A percentile compares a stretch with the other conserved stretches of the same genome.
phyloP scores from a whole-genome alignment of 306 rosid genomes.

The Datisca glomerata region DNA sequence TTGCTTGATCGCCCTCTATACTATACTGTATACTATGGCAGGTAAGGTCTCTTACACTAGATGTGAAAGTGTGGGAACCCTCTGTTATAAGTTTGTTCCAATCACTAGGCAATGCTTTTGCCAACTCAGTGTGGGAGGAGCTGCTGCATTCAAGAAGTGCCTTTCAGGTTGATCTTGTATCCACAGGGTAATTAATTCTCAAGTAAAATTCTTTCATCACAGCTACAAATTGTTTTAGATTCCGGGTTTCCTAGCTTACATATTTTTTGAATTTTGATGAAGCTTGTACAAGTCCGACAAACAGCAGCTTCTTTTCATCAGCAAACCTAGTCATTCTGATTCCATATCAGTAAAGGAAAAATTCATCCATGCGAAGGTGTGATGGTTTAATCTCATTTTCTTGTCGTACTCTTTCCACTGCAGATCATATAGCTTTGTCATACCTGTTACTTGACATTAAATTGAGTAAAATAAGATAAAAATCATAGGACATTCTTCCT shows the following conservation, averaged over 20 bases:
- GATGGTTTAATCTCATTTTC: constrained; percentile 2
- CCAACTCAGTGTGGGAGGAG: constrained; percentile 98
- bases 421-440: background rate
- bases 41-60: constrained; percentile 97
- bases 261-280: no score
- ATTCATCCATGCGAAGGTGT: constrained; percentile 95
- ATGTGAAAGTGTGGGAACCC: constrained; percentile 98
- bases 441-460: no score
- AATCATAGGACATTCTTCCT: no score
- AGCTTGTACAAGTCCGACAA: constrained; percentile 75
- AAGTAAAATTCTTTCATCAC: no score
- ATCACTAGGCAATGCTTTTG: constrained; percentile 94
- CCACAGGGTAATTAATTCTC: constrained; percentile 92
- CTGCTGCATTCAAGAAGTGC: constrained; percentile 85
- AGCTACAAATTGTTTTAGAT: no score
- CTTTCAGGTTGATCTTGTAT: constrained; percentile 73
- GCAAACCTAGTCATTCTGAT: constrained; percentile 78
- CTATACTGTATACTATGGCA: constrained; percentile 36
- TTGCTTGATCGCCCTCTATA: no score
- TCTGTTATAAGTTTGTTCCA: constrained; percentile 91
- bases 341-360: constrained; percentile 91
- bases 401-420: background rate
- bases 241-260: no score
- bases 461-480: no score
- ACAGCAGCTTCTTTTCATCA: constrained; percentile 39